A percentile compares a stretch with the other conserved stretches of the same genome.
Evolutionary conservation across 1,139 yeast genomes (phyloP).

Genomic region (Suhomyces guaymorum): DNA sequence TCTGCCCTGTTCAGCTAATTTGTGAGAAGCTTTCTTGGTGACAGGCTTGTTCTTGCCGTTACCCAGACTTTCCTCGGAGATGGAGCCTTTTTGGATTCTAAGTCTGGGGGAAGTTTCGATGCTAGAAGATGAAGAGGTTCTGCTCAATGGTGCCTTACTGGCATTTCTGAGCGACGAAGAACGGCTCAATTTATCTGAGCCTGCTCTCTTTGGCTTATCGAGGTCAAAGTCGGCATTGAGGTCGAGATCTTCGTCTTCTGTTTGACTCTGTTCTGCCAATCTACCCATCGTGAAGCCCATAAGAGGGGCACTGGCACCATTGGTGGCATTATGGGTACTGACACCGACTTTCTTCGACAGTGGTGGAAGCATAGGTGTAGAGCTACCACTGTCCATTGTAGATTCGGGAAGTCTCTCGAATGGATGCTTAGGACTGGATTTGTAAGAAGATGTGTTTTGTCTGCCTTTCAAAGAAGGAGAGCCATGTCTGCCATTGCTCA

Average conservation of each 20-base stretch:
- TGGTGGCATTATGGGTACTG: conserved; percentile 19
- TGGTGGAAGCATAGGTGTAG: conserved; percentile 45
- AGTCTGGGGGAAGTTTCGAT: conserved; percentile 20
- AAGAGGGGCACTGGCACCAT: conserved; percentile 20
- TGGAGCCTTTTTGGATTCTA: conserved; percentile 19
- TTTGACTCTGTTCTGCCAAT: conserved; percentile 38
- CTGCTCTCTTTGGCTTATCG: conserved; percentile 6
- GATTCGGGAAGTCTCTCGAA: conserved; percentile 44
- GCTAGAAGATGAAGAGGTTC: conserved; percentile 21
- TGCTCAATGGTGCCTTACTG: conserved; percentile 12
- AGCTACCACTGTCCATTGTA: conserved; percentile 23
- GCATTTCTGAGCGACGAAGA: conserved; percentile 11
- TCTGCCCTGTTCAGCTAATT: conserved; percentile 94
- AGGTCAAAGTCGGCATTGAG: conserved; percentile 7
- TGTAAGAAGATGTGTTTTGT: conserved; percentile 1
- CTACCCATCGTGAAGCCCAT: conserved; percentile 55
- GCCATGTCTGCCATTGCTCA: conserved; percentile 13
- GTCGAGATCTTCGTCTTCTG: conserved; percentile 15
- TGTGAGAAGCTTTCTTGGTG: conserved; percentile 77
- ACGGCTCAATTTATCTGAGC: conserved; percentile 7
- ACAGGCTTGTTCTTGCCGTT: conserved; percentile 24
- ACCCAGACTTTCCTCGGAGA: conserved; percentile 2
- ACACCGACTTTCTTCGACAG: conserved; percentile 27
- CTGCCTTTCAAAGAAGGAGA: conserved; percentile 25
- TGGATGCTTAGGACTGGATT: conserved; percentile 14